Evolutionary conservation across 129 eudicot species (phyloP), one percentile per base, ranked within the genome.

Genomic region (Tagetes erecta): DNA sequence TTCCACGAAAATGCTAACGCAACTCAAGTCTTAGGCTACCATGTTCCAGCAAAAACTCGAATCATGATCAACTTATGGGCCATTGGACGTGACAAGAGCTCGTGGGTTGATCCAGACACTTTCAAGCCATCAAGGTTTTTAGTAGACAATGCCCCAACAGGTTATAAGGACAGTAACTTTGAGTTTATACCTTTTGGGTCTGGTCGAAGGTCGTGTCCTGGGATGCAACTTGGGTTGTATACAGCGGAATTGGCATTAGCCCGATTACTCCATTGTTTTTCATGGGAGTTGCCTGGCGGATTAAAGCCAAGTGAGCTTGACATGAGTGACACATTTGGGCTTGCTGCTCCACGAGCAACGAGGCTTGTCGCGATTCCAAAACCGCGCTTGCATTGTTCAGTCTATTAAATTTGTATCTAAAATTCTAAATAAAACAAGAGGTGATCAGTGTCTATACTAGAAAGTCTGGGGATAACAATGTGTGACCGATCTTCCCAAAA

Each of bases 151-250:
- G 72, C 73, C 3, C 68, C 84, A 0, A 84, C 84, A 0, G 83
- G 82, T 57, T 50, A 81, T 6, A 13, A 79, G 33, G 92, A 88
- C 12, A 64, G 44, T 2, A 75, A 84, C 57, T 87, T 87, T 47
- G 68, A 87, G 77, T 77, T 81, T 8, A 5, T 84, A 4, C 88
- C 92, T 8, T 87, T 87, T 73, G 88, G 92, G 14, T 70, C 92
- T 0, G 92, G 92, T 13, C 74, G 92, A 47, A 72, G 92, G 50
- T 84, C 78, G 2, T 87, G 92, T 72, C 92, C 92, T 2, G 92
- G 88, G 20, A 65, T 84, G 51, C 81, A 81, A 10, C 58, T 87
- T 13, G 87, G 86, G 10, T 40, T 84, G 2, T 35, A n/a, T 1
- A 59, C 27, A 38, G 86, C 80, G 35, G 70, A 67, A 42, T 30